Evolutionary conservation across 805 yeast genomes (phyloP).

Genomic region (Metschnikowia lunata): DNA sequence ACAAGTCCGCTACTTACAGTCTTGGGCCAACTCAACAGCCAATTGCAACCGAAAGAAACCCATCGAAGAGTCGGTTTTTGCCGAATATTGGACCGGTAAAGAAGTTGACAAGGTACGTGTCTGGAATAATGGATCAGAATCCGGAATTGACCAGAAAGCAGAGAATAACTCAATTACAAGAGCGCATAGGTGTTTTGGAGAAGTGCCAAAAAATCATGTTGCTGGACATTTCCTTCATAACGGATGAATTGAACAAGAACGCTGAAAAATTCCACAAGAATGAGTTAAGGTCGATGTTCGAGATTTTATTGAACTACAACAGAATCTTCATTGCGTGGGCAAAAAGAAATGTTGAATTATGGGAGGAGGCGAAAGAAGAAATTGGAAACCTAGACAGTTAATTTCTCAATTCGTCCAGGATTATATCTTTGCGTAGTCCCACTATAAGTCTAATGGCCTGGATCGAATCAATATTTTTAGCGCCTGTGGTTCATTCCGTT

Average conservation of each 20-base stretch:
- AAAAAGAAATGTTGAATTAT: constrained; percentile 56
- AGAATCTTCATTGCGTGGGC: constrained; percentile 63
- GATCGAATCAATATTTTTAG: too few species aligned
- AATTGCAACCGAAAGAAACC: constrained; percentile 12
- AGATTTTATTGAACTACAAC: constrained; percentile 51
- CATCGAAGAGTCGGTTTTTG: constrained; percentile 21
- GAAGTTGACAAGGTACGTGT: constrained; percentile 47
- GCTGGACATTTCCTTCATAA: constrained; percentile 36
- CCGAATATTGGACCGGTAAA: constrained; percentile 48
- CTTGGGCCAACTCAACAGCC: constrained; percentile 5
- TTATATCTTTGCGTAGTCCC: not conserved
- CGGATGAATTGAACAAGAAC: constrained; percentile 43
- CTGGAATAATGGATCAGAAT: constrained; percentile 60
- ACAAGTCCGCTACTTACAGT: constrained; percentile 20
- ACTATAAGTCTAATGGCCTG: too few species aligned
- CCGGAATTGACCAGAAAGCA: constrained; percentile 62
- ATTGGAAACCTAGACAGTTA: constrained; percentile 15
- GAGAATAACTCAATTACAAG: constrained; percentile 44
- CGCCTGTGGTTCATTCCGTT: too few species aligned
- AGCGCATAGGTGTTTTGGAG: constrained; percentile 49
- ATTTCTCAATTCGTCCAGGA: constrained; percentile 34
- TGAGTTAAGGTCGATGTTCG: constrained; percentile 48
- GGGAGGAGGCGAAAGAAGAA: constrained; percentile 55
- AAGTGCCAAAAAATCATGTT: constrained; percentile 45
- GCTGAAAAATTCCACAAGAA: constrained; percentile 46